Conservation (phyloP, 179 eudicot genomes). For the Beta macrorhiza region DNA sequence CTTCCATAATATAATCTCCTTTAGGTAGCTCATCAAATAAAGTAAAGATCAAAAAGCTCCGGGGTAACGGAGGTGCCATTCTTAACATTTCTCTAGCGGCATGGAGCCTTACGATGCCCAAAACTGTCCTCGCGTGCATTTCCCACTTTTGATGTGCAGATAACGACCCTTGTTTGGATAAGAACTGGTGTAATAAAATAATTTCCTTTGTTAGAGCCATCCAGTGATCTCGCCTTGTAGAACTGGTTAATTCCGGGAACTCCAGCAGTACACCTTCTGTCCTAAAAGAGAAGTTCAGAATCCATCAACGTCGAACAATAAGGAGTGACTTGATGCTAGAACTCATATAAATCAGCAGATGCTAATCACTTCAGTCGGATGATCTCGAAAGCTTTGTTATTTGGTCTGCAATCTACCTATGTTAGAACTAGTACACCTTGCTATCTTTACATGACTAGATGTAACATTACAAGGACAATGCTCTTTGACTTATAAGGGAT, state of each 20-base stretch:
- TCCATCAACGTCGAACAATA: background rate
- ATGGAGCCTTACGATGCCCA: conserved; percentile 79
- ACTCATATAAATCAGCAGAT: background rate
- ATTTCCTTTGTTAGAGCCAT: conserved; percentile 74
- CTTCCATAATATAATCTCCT: conserved; percentile 76
- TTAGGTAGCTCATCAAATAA: conserved; percentile 76
- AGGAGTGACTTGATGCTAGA: background rate
- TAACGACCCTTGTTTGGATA: conserved; percentile 39
- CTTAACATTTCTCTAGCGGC: conserved; percentile 88
- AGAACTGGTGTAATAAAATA: conserved; percentile 64
- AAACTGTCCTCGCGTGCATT: conserved; percentile 78
- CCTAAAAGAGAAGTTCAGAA: conserved; percentile 37
- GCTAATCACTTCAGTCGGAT: background rate
- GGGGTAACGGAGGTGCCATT: conserved; percentile 76
- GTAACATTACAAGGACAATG: too few species aligned
- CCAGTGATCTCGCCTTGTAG: conserved; percentile 95
- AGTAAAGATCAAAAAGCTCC: conserved; percentile 67
- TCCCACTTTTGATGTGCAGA: conserved; percentile 66
- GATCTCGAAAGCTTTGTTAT: too few species aligned
- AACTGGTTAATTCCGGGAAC: conserved; percentile 83
- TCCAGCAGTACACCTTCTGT: conserved; percentile 65
- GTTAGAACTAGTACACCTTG: too few species aligned
- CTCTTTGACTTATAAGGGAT: too few species aligned
- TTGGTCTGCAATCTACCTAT: background rate
- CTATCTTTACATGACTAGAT: too few species aligned